Percentiles rank a stretch among this genome's conserved stretches.
Conservation (phyloP, 306 rosid genomes). For the Rosa multiflora region DNA sequence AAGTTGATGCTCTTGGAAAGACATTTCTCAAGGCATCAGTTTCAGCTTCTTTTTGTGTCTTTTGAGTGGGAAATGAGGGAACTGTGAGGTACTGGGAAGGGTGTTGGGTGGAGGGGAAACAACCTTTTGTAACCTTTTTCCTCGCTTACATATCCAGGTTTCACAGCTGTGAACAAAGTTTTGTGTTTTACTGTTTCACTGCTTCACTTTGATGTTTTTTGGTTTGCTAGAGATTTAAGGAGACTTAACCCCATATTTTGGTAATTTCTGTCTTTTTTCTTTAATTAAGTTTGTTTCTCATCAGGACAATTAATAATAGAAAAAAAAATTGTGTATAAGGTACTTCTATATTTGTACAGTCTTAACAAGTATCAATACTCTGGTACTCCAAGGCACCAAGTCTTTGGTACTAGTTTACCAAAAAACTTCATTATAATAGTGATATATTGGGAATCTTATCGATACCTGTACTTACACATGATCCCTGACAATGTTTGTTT, state of each 20-base stretch:
- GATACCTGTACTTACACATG: conserved; percentile 18
- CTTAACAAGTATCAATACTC: not conserved
- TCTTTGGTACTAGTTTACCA: not conserved
- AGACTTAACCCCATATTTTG: not conserved
- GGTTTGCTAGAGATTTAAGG: not conserved
- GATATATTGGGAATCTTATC: conserved; percentile 19
- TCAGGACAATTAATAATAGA: not conserved
- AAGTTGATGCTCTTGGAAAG: not conserved
- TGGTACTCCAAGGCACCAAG: conserved; percentile 12
- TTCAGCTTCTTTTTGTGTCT: too few species aligned
- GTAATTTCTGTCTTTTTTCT: not conserved
- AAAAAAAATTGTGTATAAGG: too few species aligned
- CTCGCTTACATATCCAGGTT: not conserved
- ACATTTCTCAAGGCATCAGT: not conserved
- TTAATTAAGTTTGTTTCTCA: not conserved
- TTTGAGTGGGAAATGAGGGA: not conserved
- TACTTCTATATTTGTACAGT: not conserved
- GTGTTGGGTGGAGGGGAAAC: not conserved
- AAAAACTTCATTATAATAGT: not conserved
- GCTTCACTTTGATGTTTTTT: not conserved
- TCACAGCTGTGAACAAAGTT: not conserved
- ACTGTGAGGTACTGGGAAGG: not conserved
- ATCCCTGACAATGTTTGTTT: conserved; percentile 20
- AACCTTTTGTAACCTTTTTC: not conserved
- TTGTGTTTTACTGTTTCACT: not conserved